phyloP scores from a whole-genome alignment of 1,139 yeast genomes.

The Diutina sp. region DNA sequence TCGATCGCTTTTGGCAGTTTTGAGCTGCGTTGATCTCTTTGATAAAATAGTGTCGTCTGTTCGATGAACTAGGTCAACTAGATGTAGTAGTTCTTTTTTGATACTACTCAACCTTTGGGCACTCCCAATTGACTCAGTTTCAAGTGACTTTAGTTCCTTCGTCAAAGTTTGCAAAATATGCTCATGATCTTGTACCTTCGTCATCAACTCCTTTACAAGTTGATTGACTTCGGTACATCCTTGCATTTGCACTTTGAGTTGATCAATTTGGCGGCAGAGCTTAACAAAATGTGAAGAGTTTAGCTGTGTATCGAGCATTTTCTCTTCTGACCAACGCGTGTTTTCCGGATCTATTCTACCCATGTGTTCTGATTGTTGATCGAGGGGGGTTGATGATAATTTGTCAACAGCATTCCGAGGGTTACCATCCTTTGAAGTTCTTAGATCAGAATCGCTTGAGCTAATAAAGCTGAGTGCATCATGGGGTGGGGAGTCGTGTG shows the following conservation, averaged over 20 bases:
- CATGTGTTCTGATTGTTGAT: not conserved
- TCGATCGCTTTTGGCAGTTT: not conserved
- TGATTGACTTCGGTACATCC: not conserved
- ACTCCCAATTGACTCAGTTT: not conserved
- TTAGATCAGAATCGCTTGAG: not conserved
- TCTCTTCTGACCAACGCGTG: not conserved
- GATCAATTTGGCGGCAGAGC: not conserved
- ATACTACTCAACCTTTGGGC: not conserved
- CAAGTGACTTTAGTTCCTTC: not conserved
- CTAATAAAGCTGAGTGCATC: not conserved
- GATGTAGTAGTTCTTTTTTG: not conserved
- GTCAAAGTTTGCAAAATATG: not conserved
- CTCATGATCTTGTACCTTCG: not conserved
- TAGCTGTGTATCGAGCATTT: not conserved
- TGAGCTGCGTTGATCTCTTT: not conserved
- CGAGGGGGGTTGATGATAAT: not conserved
- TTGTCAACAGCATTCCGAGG: not conserved
- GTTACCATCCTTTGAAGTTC: not conserved
- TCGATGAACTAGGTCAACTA: not conserved
- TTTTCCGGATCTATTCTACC: not conserved
- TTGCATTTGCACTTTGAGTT: not conserved
- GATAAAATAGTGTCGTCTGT: not conserved
- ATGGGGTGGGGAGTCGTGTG: not conserved
- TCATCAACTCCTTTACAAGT: not conserved
- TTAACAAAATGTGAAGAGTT: not conserved